Conservation (phyloP, 1,284 basidiomycete species). For the Ustilago shanxiensis region DNA sequence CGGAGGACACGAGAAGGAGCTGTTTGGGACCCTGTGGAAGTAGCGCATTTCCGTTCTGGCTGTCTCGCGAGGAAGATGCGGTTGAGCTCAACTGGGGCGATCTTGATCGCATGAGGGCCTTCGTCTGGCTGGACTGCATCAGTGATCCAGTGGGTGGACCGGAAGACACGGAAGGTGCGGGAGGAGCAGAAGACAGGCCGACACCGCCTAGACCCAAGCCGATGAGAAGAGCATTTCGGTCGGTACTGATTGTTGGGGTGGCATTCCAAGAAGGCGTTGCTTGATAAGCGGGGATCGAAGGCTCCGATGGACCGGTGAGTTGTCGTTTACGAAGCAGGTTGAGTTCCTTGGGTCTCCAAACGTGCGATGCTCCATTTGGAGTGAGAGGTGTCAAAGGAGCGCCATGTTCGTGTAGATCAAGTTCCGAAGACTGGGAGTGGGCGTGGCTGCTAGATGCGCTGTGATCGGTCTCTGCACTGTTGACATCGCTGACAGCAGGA, state of each 20-base stretch:
- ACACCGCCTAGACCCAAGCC: slow-evolving; percentile 32
- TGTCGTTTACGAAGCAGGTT: slow-evolving; percentile 45
- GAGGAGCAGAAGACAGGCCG: slow-evolving; percentile 10
- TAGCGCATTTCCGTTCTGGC: background rate
- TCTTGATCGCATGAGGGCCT: slow-evolving; percentile 9
- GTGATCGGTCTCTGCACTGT: slow-evolving; percentile 49
- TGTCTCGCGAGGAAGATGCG: slow-evolving; percentile 9
- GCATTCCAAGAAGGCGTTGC: slow-evolving; percentile 20
- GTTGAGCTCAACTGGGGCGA: slow-evolving; percentile 19
- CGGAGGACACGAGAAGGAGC: slow-evolving; percentile 36
- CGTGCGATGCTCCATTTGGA: slow-evolving; percentile 24
- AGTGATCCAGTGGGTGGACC: slow-evolving; percentile 12
- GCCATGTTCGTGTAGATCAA: slow-evolving; percentile 21
- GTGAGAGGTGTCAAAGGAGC: slow-evolving; percentile 48
- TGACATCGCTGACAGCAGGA: slow-evolving; percentile 47
- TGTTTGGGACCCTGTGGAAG: slow-evolving; percentile 33
- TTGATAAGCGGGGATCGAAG: slow-evolving; percentile 25
- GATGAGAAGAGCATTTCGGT: slow-evolving; percentile 36
- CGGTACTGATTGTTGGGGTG: slow-evolving; percentile 18
- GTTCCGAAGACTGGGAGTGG: slow-evolving; percentile 46
- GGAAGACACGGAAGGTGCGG: background rate
- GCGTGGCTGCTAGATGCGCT: slow-evolving; percentile 41
- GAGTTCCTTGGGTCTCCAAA: slow-evolving; percentile 55
- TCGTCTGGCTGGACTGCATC: slow-evolving; percentile 12
- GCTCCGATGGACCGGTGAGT: slow-evolving; percentile 14